Base-by-base conservation (phyloP, 2,329 filamentous ascomycete species). In the Diaporthe batatas region DNA sequence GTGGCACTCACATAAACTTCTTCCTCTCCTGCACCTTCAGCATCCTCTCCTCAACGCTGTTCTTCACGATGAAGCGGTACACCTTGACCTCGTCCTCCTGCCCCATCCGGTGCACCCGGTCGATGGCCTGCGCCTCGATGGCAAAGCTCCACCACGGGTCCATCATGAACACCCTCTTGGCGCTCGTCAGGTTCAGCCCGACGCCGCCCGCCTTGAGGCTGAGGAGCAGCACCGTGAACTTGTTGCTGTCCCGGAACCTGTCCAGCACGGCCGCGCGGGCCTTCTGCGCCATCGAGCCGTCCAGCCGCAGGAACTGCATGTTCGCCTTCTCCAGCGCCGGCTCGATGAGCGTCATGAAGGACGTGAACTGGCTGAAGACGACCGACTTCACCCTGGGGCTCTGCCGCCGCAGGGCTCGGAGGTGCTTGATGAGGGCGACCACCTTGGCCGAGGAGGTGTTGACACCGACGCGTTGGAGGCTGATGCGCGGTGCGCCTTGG, bases 131-230 rank as follows among this genome's bases (percentile, higher is more conserved):
- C 6, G 95, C 94, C 83, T 99, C 96, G 16, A 98, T 92, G 0
- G 96, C 95, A 82, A 96, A 99, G 80, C 94, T 97, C 96, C 96
- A 99, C 96, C 96, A 99, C 0, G 96, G 96, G 82, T 99, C 96
- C 96, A 99, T 98, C 93, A 99, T 97, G 84, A 93, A 99, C 6
- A 99, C 97, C 70, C 94, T 87, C 75, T 92, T 94, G 7, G 96
- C 96, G 76, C 91, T 92, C 0, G 96, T 98, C 74, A 99, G 83
- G 79, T 99, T 99, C 55, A 99, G 86, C 0, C 96, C 96, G 0
- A 99, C 96, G 32, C 96, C 97, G 6, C 97, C 96, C 0, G 97
- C 96, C 25, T 94, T 89, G 71, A 99, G 85, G 77, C 92, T 96
- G 68, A 99, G 89, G 1, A 99, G 86, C 5, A 99, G 85, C 1